phyloP scores from a whole-genome alignment of 2,329 filamentous ascomycete species.

The Penicillium sp. region DNA sequence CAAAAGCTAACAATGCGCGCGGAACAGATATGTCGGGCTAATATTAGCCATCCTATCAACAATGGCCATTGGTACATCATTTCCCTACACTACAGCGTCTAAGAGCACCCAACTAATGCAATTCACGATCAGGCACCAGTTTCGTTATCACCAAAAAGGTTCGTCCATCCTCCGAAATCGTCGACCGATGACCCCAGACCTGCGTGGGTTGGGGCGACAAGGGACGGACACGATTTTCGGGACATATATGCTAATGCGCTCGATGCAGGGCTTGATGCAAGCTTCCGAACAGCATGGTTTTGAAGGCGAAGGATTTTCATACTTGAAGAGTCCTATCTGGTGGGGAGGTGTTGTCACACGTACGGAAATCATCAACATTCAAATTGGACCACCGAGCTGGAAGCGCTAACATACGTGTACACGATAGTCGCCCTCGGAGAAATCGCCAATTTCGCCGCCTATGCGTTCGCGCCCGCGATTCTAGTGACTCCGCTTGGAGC shows the following conservation, averaged over 20 bases:
- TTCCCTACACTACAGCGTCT: neutral
- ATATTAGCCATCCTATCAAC: slow-evolving; percentile 50
- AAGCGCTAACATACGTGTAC: slow-evolving; percentile 18
- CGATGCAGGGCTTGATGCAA: slow-evolving; percentile 75
- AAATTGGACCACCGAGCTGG: slow-evolving; percentile 14
- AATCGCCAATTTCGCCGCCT: slow-evolving; percentile 95
- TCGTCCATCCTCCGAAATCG: slow-evolving; percentile 31
- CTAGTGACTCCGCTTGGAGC: slow-evolving; percentile 93
- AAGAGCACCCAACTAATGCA: slow-evolving; percentile 9
- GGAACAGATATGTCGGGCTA: slow-evolving; percentile 48
- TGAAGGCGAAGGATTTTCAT: slow-evolving; percentile 93
- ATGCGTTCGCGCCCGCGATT: slow-evolving; percentile 98
- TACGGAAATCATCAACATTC: slow-evolving; percentile 50
- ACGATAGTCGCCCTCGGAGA: slow-evolving; percentile 82
- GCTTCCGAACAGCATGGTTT: slow-evolving; percentile 91
- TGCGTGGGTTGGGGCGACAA: neutral
- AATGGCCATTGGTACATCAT: slow-evolving; percentile 45
- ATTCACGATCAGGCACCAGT: slow-evolving; percentile 68
- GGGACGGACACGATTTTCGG: neutral
- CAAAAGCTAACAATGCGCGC: slow-evolving; percentile 23
- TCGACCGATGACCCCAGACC: neutral
- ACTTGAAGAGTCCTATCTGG: slow-evolving; percentile 93
- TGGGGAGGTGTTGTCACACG: slow-evolving; percentile 91
- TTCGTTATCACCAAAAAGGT: slow-evolving; percentile 99
- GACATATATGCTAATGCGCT: slow-evolving; percentile 19